Conservation (phyloP, 169 alveolate species). For the Babesia ovata region DNA sequence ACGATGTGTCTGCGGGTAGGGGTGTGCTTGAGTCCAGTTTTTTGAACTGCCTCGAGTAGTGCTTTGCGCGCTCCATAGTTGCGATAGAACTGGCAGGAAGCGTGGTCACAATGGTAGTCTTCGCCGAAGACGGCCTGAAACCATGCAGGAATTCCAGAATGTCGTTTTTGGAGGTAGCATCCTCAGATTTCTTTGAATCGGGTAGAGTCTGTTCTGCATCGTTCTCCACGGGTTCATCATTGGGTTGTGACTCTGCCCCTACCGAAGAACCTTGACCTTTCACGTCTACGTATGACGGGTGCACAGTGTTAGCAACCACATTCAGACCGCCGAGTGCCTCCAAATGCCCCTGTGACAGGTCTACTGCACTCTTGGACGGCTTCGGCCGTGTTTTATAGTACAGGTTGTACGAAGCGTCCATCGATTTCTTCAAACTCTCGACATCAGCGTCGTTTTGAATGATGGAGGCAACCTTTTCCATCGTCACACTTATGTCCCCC, state of each 20-base stretch:
- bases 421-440: slow-evolving; percentile 34
- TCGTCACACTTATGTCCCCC: slow-evolving; percentile 21
- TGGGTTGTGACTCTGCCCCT: neutral
- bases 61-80: slow-evolving; percentile 40
- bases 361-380: slow-evolving; percentile 48
- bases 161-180: neutral
- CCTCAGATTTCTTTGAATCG: neutral
- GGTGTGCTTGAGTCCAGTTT: slow-evolving; percentile 23
- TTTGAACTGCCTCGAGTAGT: slow-evolving; percentile 22
- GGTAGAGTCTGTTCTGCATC: neutral
- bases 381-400: slow-evolving; percentile 70
- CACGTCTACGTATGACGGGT: slow-evolving; percentile 17
- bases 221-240: neutral
- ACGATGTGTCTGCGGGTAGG: neutral
- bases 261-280: neutral
- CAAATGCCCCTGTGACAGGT: slow-evolving; percentile 36
- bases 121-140: slow-evolving; percentile 40
- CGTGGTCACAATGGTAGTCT: slow-evolving; percentile 32
- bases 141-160: slow-evolving; percentile 39
- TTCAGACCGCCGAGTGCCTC: slow-evolving; percentile 49
- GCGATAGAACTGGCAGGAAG: slow-evolving; percentile 29
- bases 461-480: slow-evolving; percentile 41
- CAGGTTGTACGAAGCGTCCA: slow-evolving; percentile 66
- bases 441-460: slow-evolving; percentile 39
- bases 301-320: slow-evolving; percentile 27